These are phyloP conservation scores for Echites panduratus DNA, from an alignment of 257 asterid genomes.

Conservation along the genomic window DNA sequence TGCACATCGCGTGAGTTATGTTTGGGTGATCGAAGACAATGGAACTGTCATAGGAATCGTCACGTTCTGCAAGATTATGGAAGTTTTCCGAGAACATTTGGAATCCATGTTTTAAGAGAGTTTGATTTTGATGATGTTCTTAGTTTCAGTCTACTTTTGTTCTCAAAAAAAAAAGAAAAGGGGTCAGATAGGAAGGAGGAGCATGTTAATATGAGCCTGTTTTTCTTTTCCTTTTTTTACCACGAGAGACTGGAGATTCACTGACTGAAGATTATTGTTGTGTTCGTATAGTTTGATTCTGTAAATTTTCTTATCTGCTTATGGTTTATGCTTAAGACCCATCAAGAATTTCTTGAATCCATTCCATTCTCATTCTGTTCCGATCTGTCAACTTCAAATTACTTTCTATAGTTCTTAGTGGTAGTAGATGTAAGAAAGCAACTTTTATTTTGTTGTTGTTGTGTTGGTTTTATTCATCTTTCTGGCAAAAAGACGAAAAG, in stretches of 20 bases:
- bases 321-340: not conserved
- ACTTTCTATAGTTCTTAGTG: not conserved
- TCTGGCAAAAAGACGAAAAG: not conserved
- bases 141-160: not conserved
- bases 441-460: slow-evolving; percentile 1
- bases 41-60: slow-evolving; percentile 67
- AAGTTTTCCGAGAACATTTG: slow-evolving; percentile 47
- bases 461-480: not conserved
- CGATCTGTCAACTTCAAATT: not conserved
- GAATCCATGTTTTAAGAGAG: slow-evolving; percentile 30
- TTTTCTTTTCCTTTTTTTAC: not conserved
- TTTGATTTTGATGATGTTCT: not conserved
- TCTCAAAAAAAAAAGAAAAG: too few relatives aligned
- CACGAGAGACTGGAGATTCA: slow-evolving; percentile 9
- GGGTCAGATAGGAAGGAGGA: not conserved
- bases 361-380: too few relatives aligned
- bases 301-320: not conserved
- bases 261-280: not conserved
- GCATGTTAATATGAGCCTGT: slow-evolving; percentile 26
- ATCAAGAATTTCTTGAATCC: too few relatives aligned
- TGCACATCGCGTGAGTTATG: slow-evolving; percentile 69
- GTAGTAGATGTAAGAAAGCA: not conserved
- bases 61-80: slow-evolving; percentile 53
- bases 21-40: slow-evolving; percentile 91
- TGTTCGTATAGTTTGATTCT: not conserved